phyloP scores from a whole-genome alignment of 1,284 basidiomycete species.

The Cystobasidium pallidum region DNA sequence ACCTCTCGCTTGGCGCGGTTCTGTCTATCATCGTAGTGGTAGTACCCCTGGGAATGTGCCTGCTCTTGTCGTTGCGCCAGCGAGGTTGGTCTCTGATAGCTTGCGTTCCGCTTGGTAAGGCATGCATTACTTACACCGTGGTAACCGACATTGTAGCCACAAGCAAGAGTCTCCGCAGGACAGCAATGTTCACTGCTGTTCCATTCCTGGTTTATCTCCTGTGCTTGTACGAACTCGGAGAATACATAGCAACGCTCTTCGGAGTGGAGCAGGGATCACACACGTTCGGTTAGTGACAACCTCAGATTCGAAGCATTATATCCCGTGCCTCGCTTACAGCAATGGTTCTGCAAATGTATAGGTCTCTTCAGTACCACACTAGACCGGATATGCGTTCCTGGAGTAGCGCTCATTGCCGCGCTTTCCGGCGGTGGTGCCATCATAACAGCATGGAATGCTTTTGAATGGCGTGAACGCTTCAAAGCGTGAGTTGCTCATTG shows the following conservation, averaged over 20 bases:
- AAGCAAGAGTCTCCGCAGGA: slow-evolving; percentile 46
- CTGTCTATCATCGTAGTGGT: slow-evolving; percentile 53
- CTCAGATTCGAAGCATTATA: too few relatives aligned
- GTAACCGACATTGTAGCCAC: too few relatives aligned
- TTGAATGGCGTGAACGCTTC: slow-evolving; percentile 54
- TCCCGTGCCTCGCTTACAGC: too few relatives aligned
- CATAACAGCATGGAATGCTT: slow-evolving; percentile 58
- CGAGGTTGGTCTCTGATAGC: not conserved
- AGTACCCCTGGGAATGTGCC: slow-evolving; percentile 50
- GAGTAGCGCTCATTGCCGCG: slow-evolving; percentile 57
- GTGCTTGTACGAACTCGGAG: slow-evolving; percentile 52
- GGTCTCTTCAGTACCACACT: slow-evolving; percentile 53
- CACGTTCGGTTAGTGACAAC: slow-evolving; percentile 47
- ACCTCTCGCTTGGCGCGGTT: slow-evolving; percentile 51
- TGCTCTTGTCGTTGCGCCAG: slow-evolving; percentile 47
- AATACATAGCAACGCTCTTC: slow-evolving; percentile 49
- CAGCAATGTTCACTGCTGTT: slow-evolving; percentile 49
- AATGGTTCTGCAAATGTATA: slow-evolving; percentile 19
- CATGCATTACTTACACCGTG: too few relatives aligned
- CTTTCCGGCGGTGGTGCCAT: slow-evolving; percentile 58
- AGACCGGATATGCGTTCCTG: slow-evolving; percentile 57
- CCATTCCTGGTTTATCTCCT: slow-evolving; percentile 53
- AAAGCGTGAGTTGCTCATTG: slow-evolving; percentile 48
- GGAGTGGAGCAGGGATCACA: slow-evolving; percentile 51
- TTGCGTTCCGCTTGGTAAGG: too few relatives aligned